Evolutionary conservation across 352 stramenopile species (phyloP).

Genomic region (Globisporangium emineosum): DNA sequence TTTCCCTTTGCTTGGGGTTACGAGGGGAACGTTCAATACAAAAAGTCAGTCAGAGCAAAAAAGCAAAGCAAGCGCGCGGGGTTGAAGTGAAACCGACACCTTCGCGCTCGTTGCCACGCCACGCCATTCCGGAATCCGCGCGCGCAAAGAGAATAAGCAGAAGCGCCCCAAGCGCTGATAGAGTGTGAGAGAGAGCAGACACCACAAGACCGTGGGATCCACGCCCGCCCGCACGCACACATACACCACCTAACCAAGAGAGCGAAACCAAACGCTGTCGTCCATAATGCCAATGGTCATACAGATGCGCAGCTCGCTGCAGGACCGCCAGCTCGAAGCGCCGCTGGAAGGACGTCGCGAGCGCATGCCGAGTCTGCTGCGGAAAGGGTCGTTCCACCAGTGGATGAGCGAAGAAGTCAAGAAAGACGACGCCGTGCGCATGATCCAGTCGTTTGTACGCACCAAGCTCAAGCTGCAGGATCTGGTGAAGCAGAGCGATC

Average conservation of each 20-base stretch:
- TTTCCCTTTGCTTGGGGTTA: not conserved
- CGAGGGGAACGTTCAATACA: not conserved
- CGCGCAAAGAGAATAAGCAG: not conserved
- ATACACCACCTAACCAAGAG: not conserved
- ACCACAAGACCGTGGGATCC: not conserved
- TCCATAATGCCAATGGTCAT: not conserved
- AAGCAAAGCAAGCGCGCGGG: not conserved
- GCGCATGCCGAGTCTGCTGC: constrained; percentile 7
- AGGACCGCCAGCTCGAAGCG: not conserved
- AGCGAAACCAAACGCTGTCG: not conserved
- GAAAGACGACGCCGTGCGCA: constrained; percentile 29
- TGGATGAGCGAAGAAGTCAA: constrained; percentile 32
- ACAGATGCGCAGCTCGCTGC: not conserved
- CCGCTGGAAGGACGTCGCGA: constrained; percentile 6
- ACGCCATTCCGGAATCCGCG: constrained; percentile 5
- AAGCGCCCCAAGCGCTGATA: not conserved
- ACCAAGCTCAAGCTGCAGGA: constrained; percentile 15
- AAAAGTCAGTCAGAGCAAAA: not conserved
- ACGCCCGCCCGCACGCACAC: too few species aligned
- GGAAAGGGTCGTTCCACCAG: constrained; percentile 23
- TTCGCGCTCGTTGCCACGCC: not conserved
- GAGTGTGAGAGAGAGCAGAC: not conserved
- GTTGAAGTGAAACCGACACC: constrained; percentile 10
- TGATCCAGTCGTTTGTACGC: constrained; percentile 35
- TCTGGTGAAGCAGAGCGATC: constrained; percentile 3